Evolutionary conservation across 2,329 filamentous ascomycete species (phyloP).

Genomic region (Endocalyx cinctus): DNA sequence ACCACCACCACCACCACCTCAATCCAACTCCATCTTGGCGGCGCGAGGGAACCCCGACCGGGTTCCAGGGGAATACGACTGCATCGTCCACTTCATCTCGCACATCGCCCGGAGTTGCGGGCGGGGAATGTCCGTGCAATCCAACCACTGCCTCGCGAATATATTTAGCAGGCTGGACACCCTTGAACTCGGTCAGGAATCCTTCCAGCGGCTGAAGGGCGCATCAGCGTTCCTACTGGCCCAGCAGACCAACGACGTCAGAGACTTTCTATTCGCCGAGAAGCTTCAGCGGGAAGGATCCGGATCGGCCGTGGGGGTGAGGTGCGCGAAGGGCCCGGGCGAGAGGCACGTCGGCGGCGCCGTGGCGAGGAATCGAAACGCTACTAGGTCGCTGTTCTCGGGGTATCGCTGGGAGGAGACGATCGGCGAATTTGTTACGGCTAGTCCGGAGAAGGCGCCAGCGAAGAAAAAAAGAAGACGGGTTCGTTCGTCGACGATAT

Average conservation of each 20-base stretch:
- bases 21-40: too few species aligned
- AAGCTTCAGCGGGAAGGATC: too few species aligned
- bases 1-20: too few species aligned
- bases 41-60: too few species aligned
- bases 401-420: slow-evolving; percentile 50
- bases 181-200: slow-evolving; percentile 27
- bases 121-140: slow-evolving; percentile 19
- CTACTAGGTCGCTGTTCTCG: slow-evolving; percentile 15
- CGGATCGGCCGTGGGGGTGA: too few species aligned
- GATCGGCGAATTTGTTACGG: slow-evolving; percentile 52
- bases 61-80: slow-evolving; percentile 18
- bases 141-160: slow-evolving; percentile 22
- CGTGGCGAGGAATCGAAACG: not conserved
- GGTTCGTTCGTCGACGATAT: slow-evolving; percentile 12
- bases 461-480: slow-evolving; percentile 17
- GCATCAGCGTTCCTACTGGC: slow-evolving; percentile 49
- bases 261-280: slow-evolving; percentile 52
- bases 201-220: slow-evolving; percentile 34
- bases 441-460: slow-evolving; percentile 32
- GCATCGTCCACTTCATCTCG: slow-evolving; percentile 22
- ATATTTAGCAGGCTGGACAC: slow-evolving; percentile 37
- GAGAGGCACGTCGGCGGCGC: slow-evolving; percentile 2
- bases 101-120: slow-evolving; percentile 24
- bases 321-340: slow-evolving; percentile 2
- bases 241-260: slow-evolving; percentile 46